Conservation (phyloP, 495 filamentous ascomycete species). For the Penicillium bovifimosum region DNA sequence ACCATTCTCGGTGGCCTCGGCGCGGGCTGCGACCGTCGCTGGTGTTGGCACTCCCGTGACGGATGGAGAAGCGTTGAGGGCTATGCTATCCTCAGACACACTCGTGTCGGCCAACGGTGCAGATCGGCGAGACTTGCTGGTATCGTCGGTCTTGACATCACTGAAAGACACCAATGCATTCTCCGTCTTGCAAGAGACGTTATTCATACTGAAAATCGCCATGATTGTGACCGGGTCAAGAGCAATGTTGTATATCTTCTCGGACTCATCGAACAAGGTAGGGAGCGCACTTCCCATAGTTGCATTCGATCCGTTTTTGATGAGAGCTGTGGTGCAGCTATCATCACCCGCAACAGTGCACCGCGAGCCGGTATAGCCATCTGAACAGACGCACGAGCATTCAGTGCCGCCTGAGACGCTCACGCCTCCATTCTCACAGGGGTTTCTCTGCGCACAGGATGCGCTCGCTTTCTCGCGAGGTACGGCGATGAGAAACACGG, state of each 20-base stretch:
- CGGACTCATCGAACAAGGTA: constrained; percentile 57
- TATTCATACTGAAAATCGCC: constrained; percentile 65
- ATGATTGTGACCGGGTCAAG: constrained; percentile 63
- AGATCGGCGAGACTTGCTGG: constrained; percentile 27
- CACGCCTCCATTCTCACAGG: constrained; percentile 77
- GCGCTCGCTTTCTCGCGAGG: constrained; percentile 44
- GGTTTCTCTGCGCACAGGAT: constrained; percentile 47
- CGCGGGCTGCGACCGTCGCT: constrained; percentile 25
- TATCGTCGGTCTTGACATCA: constrained; percentile 29
- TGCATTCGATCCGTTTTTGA: constrained; percentile 56
- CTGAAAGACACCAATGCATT: constrained; percentile 84
- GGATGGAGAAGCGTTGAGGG: background rate
- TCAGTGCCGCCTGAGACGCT: constrained; percentile 57
- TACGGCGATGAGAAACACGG: constrained; percentile 74
- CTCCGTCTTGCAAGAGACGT: constrained; percentile 71
- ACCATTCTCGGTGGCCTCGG: constrained; percentile 37
- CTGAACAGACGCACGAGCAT: constrained; percentile 82
- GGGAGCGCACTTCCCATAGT: constrained; percentile 78
- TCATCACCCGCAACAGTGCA: constrained; percentile 58
- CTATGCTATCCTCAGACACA: background rate
- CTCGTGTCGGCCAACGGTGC: constrained; percentile 7
- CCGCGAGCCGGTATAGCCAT: constrained; percentile 74
- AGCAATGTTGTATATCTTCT: constrained; percentile 67
- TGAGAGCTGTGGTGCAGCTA: constrained; percentile 65
- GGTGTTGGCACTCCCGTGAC: constrained; percentile 13